Conservation (phyloP, 2,329 filamentous ascomycete genomes). For the Fusarium sulawesiense region DNA sequence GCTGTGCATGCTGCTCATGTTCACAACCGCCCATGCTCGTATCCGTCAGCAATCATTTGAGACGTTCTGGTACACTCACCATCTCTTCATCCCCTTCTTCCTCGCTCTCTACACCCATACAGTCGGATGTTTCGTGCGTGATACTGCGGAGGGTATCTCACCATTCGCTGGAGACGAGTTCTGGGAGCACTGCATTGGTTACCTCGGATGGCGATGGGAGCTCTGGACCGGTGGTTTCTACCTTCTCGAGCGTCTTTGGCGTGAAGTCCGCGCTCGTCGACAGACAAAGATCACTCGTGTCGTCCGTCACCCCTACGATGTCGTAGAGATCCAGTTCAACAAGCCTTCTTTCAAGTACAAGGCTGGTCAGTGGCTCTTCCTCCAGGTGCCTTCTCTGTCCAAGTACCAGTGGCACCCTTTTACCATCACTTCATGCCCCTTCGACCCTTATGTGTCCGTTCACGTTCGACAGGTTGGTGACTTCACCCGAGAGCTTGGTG, state of each 20-base stretch:
- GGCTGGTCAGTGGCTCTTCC: slow-evolving; percentile 96
- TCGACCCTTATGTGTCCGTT: slow-evolving; percentile 92
- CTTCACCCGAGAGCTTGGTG: slow-evolving; percentile 93
- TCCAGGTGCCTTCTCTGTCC: slow-evolving; percentile 91
- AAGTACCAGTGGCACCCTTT: slow-evolving; percentile 97
- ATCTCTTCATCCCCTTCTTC: slow-evolving; percentile 97
- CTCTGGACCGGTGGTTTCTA: slow-evolving; percentile 87
- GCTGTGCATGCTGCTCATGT: slow-evolving; percentile 98
- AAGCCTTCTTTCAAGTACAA: slow-evolving; percentile 99
- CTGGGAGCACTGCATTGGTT: slow-evolving; percentile 94
- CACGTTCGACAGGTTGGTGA: slow-evolving; percentile 97
- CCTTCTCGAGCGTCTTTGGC: slow-evolving; percentile 86
- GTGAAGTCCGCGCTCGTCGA: slow-evolving; percentile 86
- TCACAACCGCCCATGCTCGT: slow-evolving; percentile 91
- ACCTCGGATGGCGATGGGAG: slow-evolving; percentile 98
- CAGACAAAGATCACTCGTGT: slow-evolving; percentile 92
- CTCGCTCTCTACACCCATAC: slow-evolving; percentile 96
- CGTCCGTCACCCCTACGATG: slow-evolving; percentile 95
- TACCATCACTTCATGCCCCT: slow-evolving; percentile 98
- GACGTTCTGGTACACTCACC: slow-evolving; percentile 99
- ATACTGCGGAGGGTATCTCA: slow-evolving; percentile 76
- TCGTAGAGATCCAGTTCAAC: slow-evolving; percentile 95
- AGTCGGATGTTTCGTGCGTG: slow-evolving; percentile 94
- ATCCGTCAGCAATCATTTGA: slow-evolving; percentile 98
- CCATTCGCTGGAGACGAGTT: slow-evolving; percentile 85